Evolutionary conservation across 202 grass and related monocot genomes (phyloP).

Genomic region (Zoysia matrella): DNA sequence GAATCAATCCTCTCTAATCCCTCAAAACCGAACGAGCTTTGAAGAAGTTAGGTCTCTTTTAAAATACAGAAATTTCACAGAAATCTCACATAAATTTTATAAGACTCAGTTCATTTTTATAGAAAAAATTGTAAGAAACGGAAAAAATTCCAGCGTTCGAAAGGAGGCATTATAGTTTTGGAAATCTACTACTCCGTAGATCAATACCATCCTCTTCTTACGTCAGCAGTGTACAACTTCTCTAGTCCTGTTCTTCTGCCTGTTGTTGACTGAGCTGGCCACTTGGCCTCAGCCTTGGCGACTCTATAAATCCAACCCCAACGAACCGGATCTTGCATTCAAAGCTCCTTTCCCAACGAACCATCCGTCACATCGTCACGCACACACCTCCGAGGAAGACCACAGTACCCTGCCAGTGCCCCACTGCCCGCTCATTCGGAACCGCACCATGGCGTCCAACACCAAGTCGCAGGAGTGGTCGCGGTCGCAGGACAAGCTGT

Average conservation of each 20-base stretch:
- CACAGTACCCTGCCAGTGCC: not conserved
- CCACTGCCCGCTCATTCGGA: not conserved
- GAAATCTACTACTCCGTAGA: too few relatives aligned
- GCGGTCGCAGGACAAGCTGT: too few relatives aligned
- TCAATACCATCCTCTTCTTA: not conserved
- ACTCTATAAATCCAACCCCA: constrained; percentile 33
- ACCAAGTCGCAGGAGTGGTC: constrained; percentile 1
- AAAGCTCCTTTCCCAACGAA: constrained; percentile 3
- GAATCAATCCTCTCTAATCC: too few relatives aligned
- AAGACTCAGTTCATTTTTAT: too few relatives aligned
- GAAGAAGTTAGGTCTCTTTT: too few relatives aligned
- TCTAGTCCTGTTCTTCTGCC: constrained; percentile 14
- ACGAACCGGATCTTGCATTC: not conserved
- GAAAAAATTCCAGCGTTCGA: too few relatives aligned
- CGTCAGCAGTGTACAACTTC: not conserved
- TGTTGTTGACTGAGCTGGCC: not conserved
- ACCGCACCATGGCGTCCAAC: constrained; percentile 36
- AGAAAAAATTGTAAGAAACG: too few relatives aligned
- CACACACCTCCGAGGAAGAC: not conserved
- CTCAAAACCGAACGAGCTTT: too few relatives aligned
- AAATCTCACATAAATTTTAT: too few relatives aligned
- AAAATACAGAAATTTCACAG: too few relatives aligned
- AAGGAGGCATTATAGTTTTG: too few relatives aligned
- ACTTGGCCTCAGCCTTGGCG: not conserved
- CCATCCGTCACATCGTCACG: constrained; percentile 5